Conservation (phyloP, 2,329 filamentous ascomycete species). For the Pseudodiploospora longispora region DNA sequence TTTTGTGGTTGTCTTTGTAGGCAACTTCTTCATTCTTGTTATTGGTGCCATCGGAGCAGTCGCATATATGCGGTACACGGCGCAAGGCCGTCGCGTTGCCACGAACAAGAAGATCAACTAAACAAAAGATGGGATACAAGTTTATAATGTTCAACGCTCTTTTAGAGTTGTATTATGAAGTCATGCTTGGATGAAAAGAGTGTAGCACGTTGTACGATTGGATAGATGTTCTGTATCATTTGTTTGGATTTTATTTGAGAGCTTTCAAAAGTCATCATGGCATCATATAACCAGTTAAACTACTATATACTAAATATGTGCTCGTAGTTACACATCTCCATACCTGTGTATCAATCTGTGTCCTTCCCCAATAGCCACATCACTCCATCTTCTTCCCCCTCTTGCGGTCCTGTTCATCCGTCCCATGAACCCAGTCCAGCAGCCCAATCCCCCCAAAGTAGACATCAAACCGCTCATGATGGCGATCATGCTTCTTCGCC, state of each 20-base stretch:
- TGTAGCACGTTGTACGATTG: too few relatives aligned
- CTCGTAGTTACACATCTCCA: not conserved
- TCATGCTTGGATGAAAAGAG: too few relatives aligned
- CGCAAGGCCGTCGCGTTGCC: constrained; percentile 19
- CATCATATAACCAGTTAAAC: too few relatives aligned
- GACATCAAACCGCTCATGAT: constrained; percentile 48
- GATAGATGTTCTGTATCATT: too few relatives aligned
- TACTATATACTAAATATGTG: not conserved
- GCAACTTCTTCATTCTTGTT: constrained; percentile 27
- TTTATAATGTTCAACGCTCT: too few relatives aligned
- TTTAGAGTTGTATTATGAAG: too few relatives aligned
- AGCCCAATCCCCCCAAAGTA: constrained; percentile 45
- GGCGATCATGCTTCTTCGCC: constrained; percentile 45
- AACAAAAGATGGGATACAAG: not conserved
- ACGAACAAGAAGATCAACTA: constrained; percentile 24
- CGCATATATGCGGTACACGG: constrained; percentile 25
- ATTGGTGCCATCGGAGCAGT: constrained; percentile 25
- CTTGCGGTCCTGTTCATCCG: constrained; percentile 19
- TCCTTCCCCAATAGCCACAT: too few relatives aligned
- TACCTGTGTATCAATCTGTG: too few relatives aligned
- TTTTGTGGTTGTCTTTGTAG: constrained; percentile 12
- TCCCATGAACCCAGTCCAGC: constrained; percentile 49
- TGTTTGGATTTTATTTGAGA: too few relatives aligned
- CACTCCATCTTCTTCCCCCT: constrained; percentile 5
- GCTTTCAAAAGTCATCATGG: too few relatives aligned